Evolutionary conservation across 768 basidiomycete genomes (phyloP).

Genomic region (Leccinellum rugosiceps): DNA sequence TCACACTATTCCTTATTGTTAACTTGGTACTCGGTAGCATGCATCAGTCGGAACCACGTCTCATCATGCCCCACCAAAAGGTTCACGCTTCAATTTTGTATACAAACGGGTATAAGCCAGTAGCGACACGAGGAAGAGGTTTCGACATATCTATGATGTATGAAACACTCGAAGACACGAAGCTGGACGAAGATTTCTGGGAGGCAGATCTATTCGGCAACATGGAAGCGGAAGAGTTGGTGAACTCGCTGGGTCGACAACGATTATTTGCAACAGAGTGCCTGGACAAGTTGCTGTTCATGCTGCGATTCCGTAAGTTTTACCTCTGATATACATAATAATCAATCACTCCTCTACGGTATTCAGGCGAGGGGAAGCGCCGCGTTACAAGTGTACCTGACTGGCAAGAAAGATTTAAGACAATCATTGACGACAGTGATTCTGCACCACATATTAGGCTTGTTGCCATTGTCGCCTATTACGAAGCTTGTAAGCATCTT

Average conservation of each 20-base stretch:
- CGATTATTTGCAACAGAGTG: background rate
- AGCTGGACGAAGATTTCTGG: conserved; percentile 2
- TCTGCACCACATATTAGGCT: background rate
- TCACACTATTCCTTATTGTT: background rate
- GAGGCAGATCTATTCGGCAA: background rate
- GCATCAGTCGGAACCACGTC: no score
- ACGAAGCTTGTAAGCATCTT: conserved; percentile 14
- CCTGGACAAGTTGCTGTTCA: background rate
- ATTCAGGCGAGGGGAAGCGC: background rate
- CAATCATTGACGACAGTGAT: background rate
- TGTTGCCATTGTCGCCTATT: conserved; percentile 9
- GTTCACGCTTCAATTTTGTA: no score
- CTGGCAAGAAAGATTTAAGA: background rate
- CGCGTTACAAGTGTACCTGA: background rate
- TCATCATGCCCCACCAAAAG: no score
- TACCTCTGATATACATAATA: background rate
- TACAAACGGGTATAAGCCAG: no score
- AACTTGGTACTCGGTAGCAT: background rate
- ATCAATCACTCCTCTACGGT: background rate
- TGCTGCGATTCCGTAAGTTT: background rate
- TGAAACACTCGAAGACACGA: background rate
- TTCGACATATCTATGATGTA: no score
- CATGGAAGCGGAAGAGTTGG: background rate
- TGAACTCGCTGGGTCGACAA: background rate
- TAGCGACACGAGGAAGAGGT: no score